Evolutionary conservation across 805 yeast genomes (phyloP), one percentile per base, ranked within the genome.

Genomic region (Torulaspora microellipsoides): DNA sequence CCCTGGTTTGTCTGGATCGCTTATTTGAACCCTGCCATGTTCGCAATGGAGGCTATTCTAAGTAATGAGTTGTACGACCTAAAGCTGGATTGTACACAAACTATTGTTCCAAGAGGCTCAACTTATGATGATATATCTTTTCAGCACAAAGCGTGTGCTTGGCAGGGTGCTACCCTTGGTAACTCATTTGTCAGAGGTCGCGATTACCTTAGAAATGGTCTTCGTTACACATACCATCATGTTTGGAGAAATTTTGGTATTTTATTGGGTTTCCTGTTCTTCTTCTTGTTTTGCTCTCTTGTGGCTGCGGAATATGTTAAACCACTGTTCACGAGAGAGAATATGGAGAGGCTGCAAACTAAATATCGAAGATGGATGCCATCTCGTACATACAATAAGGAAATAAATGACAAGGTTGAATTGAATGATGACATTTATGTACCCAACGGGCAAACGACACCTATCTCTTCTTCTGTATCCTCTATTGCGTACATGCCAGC

Each of bases 181-280:
- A 54, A 60, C 17, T 46, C 53, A 15, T 49, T 51, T 36, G 84
- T 85, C 34, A 56, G 65, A 40, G 95, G 95, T 47, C 73, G 77
- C 45, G 66, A 62, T 40, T 85, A 81, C 55, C 50, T 85, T 36
- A 45, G 47, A 2, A 53, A 55, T 5, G 61, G 79, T 8, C 82
- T 66, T 62, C 54, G 63, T 29, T 86, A 82, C 67, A 53, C 60
- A 20, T 77, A 72, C 55, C 45, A 62, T 20, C 88, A 86, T 62
- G 75, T 76, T 47, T 85, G 95, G 95, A 78, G 95, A 69, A 83
- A 85, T 60, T 70, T 81, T 45, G 95, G 87, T 55, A 77, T 81
- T 52, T 52, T 75, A 42, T 56, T 78, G 52, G 86, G 72, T 6
- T 80, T 71, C 56, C 62, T 70, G 44, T 48, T 69, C 3, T 73